Base-by-base conservation (phyloP, 2,329 filamentous ascomycete species). In the Cladobotryum mycophilum region DNA sequence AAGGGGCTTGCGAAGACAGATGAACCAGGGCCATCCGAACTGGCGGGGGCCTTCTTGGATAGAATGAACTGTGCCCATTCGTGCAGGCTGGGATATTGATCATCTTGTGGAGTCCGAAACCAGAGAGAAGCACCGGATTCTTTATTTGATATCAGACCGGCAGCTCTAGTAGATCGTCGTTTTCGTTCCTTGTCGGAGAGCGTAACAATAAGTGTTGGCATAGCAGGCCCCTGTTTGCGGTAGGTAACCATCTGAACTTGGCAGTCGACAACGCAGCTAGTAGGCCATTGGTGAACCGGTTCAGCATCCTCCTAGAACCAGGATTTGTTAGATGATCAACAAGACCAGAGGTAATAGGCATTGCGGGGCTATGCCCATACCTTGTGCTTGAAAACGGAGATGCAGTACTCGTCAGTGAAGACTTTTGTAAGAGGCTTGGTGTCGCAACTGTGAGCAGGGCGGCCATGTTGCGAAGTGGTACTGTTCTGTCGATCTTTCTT, bases 141-240 rank as follows among this genome's bases (percentile, higher is more conserved):
- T 60, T 77, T 81, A 51, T 67, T 74, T 9, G 75, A 64, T 15
- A 74, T 76, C 18, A 85, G 68, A 3, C 78, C 79, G 4, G 78
- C 76, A 3, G 82, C 79, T 53, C 82, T 75, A 57, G 82, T 85
- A 43, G 82, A 85, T 53, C 82, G 75, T 45, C 82, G 77, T 59
- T 84, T 85, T 49, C 80, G 76, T 55, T 82, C 70, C 62, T 81
- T 84, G 56, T 85, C 81, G 36, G 75, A 71, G 44, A 85, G 67
- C 55, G 71, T 78, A 36, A 85, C 61, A 42, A 83, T 70, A 12
- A 86, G 72, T 5, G 82, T 85, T 2, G 80, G 80, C 7, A 81
- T 65, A 4, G 77, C 70, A 11, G 79, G 76, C 1, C 77, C 78
- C 59, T 84, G 80, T 59, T 85, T 85, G 46, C 81, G 78, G 58